phyloP scores from a whole-genome alignment of 352 stramenopile genomes.

The Albugo laibachii region DNA sequence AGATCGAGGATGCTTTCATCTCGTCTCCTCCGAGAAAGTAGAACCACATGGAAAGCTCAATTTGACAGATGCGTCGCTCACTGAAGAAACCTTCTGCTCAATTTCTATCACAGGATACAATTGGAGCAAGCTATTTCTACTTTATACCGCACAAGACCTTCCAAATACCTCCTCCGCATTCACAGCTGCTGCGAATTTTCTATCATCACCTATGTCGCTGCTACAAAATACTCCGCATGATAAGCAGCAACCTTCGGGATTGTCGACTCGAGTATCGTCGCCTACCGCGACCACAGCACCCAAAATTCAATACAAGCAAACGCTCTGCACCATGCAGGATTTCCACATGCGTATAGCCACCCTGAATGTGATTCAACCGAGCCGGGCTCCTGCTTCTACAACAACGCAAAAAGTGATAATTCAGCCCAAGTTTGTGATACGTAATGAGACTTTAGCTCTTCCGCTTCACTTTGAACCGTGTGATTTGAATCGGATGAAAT shows the following conservation, averaged over 20 bases:
- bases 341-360: conserved; percentile 35
- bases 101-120: conserved; percentile 58
- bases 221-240: no score
- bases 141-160: conserved; percentile 17
- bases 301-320: conserved; percentile 6
- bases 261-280: no score
- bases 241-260: no score
- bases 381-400: conserved; percentile 19
- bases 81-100: conserved; percentile 54
- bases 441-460: conserved; percentile 28
- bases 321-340: conserved; percentile 31
- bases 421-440: conserved; percentile 37
- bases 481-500: neutral
- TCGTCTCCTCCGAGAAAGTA: conserved; percentile 48
- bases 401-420: conserved; percentile 35
- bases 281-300: neutral
- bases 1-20: conserved; percentile 51
- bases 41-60: conserved; percentile 21
- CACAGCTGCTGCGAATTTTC: no score
- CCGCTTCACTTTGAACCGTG: conserved; percentile 30
- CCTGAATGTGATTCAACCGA: conserved; percentile 39
- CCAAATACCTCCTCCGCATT: neutral
- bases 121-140: conserved; percentile 55
- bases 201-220: no score
- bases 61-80: conserved; percentile 42